phyloP scores from a whole-genome alignment of 73 alveolate species.

The Paramecium tetraurelia region DNA sequence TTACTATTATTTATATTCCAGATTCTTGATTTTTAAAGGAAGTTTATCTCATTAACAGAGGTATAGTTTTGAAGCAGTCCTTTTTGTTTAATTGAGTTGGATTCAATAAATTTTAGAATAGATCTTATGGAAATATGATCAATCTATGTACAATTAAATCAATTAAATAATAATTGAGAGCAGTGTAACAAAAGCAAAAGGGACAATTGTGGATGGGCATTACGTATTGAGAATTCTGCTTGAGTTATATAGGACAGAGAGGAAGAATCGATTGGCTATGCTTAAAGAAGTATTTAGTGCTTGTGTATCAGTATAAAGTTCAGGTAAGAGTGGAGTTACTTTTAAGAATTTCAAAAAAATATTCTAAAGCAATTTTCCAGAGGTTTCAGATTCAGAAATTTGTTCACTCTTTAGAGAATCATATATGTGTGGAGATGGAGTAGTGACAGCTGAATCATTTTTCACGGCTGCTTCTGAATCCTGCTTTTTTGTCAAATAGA shows the following conservation, averaged over 20 bases:
- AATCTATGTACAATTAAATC: slow-evolving; percentile 47
- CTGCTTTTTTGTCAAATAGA: slow-evolving; percentile 11
- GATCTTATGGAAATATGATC: slow-evolving; percentile 67
- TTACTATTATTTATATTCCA: slow-evolving; percentile 71
- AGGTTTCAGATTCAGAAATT: slow-evolving; percentile 41
- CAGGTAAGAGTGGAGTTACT: slow-evolving; percentile 53
- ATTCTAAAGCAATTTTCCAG: slow-evolving; percentile 44
- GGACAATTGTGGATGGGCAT: slow-evolving; percentile 28
- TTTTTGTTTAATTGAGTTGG: slow-evolving; percentile 53
- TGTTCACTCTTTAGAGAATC: slow-evolving; percentile 53
- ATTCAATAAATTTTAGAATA: slow-evolving; percentile 65
- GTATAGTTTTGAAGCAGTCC: slow-evolving; percentile 63
- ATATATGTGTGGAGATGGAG: slow-evolving; percentile 47
- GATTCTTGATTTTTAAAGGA: slow-evolving; percentile 77
- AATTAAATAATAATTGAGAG: slow-evolving; percentile 42
- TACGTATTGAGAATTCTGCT: slow-evolving; percentile 51
- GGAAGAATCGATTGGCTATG: slow-evolving; percentile 41
- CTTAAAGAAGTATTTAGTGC: slow-evolving; percentile 54
- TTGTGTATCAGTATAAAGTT: slow-evolving; percentile 16
- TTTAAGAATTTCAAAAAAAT: slow-evolving; percentile 48
- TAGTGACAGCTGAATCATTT: slow-evolving; percentile 55
- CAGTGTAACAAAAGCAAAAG: neutral
- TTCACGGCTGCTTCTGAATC: slow-evolving; percentile 45
- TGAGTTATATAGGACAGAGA: slow-evolving; percentile 47
- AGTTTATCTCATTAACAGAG: slow-evolving; percentile 64